Percentiles rank a stretch among this genome's conserved stretches.
phyloP scores from a whole-genome alignment of 202 grass and related monocot genomes.

The Brachypodium distachyon region DNA sequence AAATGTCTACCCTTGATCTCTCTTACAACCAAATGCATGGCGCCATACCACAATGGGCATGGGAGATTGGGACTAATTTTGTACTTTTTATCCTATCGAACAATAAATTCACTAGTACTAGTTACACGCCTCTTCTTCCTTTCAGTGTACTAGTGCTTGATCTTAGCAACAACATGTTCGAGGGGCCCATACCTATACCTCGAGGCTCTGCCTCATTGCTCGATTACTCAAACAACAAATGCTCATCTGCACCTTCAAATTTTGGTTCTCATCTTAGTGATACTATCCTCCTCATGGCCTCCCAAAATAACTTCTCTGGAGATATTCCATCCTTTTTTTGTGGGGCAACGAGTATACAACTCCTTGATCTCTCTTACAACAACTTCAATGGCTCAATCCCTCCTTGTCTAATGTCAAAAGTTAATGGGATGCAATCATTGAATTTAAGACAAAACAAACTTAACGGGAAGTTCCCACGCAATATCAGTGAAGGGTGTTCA shows the following conservation, averaged over 20 bases:
- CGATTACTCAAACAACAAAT: conserved; percentile 41
- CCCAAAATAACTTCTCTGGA: conserved; percentile 24
- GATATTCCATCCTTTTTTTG: conserved; percentile 41
- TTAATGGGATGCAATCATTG: too few species aligned
- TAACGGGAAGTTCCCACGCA: neutral
- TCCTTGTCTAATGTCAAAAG: conserved; percentile 31
- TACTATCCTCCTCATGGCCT: conserved; percentile 12
- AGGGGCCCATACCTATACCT: conserved; percentile 38
- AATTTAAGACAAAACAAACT: too few species aligned
- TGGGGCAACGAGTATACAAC: conserved; percentile 25
- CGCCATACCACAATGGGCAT: conserved; percentile 35
- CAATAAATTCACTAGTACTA: conserved; percentile 40
- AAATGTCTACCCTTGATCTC: conserved; percentile 18
- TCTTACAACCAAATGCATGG: conserved; percentile 41
- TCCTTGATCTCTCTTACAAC: conserved; percentile 38
- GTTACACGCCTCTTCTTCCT: neutral
- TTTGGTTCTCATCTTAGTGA: neutral
- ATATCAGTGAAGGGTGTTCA: neutral
- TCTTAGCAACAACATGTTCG: conserved; percentile 43
- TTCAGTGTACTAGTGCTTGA: neutral
- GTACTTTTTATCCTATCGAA: conserved; percentile 12
- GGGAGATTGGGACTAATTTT: neutral
- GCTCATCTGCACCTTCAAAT: conserved; percentile 17
- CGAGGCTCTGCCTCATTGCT: too few species aligned
- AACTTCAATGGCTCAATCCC: conserved; percentile 11